Conservation (phyloP, 2,329 filamentous ascomycete genomes). For the Diplodia scrobiculata region DNA sequence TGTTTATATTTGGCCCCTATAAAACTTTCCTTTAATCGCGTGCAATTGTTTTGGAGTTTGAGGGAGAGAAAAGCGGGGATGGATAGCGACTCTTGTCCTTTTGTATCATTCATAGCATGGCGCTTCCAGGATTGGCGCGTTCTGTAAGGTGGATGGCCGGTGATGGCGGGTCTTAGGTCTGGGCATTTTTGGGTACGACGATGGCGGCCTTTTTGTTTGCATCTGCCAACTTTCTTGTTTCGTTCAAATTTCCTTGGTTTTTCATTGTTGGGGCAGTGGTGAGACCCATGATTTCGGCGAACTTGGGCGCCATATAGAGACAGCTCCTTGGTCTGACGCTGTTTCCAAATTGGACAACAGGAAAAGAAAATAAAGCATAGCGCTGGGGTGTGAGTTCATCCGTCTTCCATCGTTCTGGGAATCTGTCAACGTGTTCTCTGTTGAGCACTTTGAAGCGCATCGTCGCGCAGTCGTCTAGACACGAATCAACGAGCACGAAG, state of each 20-base stretch:
- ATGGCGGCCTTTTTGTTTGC: background rate
- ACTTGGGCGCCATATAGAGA: background rate
- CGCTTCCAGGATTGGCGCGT: slow-evolving; percentile 3
- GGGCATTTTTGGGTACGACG: background rate
- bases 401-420: background rate
- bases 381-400: background rate
- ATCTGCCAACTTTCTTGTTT: background rate
- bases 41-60: background rate
- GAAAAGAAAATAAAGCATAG: background rate
- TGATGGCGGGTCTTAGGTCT: background rate
- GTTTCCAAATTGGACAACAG: background rate
- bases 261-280: background rate
- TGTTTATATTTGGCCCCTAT: background rate
- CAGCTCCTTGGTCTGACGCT: background rate
- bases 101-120: slow-evolving; percentile 19
- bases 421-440: background rate
- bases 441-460: background rate
- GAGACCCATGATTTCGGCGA: background rate
- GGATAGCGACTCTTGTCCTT: background rate
- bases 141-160: background rate
- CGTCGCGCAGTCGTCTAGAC: too few relatives aligned
- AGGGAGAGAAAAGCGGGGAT: background rate
- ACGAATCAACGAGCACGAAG: background rate
- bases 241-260: background rate
- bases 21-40: background rate